A percentile compares a stretch with the other conserved stretches of the same genome.
phyloP scores from a whole-genome alignment of 1,284 basidiomycete genomes.

The Pholiota adiposa region DNA sequence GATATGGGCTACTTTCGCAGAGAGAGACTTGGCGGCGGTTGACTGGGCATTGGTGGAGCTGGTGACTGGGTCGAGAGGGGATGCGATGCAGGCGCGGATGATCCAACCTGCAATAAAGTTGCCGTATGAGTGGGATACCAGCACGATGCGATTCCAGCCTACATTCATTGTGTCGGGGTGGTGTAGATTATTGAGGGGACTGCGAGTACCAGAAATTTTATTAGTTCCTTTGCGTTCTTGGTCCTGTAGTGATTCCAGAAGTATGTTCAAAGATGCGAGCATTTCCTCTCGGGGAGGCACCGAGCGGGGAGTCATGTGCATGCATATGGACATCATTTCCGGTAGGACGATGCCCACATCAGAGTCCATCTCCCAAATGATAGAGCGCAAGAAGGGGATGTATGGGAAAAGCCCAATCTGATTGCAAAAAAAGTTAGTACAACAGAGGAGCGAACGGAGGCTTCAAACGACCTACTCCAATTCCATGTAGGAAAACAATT shows the following conservation, averaged over 20 bases:
- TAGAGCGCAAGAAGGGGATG: conserved; percentile 48
- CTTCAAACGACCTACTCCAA: conserved; percentile 51
- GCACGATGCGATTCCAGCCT: conserved; percentile 40
- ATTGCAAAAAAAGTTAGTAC: too few species aligned
- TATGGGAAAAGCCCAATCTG: conserved; percentile 67
- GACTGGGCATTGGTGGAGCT: not conserved
- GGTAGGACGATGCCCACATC: conserved; percentile 59
- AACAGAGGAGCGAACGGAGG: not conserved
- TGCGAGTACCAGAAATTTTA: not conserved
- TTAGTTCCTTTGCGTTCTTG: not conserved
- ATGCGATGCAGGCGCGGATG: conserved; percentile 10
- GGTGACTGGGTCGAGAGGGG: not conserved
- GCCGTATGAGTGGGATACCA: conserved; percentile 67
- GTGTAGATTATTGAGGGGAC: not conserved
- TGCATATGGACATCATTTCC: conserved; percentile 63
- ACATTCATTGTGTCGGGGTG: not conserved
- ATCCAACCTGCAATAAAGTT: conserved; percentile 46
- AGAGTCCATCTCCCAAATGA: conserved; percentile 33
- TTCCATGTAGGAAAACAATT: conserved; percentile 62
- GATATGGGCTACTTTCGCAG: conserved; percentile 39
- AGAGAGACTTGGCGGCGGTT: not conserved
- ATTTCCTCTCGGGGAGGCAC: conserved; percentile 42
- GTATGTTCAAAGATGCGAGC: conserved; percentile 39
- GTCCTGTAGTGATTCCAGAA: conserved; percentile 45
- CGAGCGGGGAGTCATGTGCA: conserved; percentile 56